Evolutionary conservation across 2,329 filamentous ascomycete genomes (phyloP).

Genomic region (Penicillium concentricum): DNA sequence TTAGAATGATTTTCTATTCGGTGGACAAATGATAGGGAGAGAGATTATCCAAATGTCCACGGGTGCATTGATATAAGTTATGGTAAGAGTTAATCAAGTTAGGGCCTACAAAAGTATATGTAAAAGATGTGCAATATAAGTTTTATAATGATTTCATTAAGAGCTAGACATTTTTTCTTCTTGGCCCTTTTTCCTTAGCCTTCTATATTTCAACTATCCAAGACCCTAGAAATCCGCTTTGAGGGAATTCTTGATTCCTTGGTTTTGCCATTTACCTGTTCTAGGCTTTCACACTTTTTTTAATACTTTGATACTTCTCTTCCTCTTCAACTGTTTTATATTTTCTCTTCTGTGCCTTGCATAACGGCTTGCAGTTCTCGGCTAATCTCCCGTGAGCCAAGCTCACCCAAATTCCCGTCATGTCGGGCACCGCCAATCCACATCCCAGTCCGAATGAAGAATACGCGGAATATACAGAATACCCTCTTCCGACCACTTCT

Average conservation of each 20-base stretch:
- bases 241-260: not conserved
- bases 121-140: too few species aligned
- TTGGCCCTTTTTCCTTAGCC: too few species aligned
- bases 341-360: too few species aligned
- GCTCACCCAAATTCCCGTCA: slow-evolving; percentile 7
- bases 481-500: slow-evolving; percentile 11
- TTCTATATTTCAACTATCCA: not conserved
- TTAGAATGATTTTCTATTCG: slow-evolving; percentile 1
- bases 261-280: not conserved
- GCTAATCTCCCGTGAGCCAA: not conserved
- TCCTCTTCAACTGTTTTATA: not conserved
- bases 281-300: not conserved
- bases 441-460: slow-evolving; percentile 26
- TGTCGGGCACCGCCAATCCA: slow-evolving; percentile 20
- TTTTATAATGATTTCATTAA: not conserved
- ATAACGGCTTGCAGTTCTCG: slow-evolving; percentile 4
- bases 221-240: not conserved
- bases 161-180: not conserved
- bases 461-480: slow-evolving; percentile 23
- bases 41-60: not conserved
- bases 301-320: not conserved
- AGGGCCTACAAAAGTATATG: not conserved
- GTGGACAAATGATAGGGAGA: not conserved
- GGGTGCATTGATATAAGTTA: not conserved
- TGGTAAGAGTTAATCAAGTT: not conserved